Evolutionary conservation across 805 yeast species (phyloP).

Genomic region (Starmerella cellae): DNA sequence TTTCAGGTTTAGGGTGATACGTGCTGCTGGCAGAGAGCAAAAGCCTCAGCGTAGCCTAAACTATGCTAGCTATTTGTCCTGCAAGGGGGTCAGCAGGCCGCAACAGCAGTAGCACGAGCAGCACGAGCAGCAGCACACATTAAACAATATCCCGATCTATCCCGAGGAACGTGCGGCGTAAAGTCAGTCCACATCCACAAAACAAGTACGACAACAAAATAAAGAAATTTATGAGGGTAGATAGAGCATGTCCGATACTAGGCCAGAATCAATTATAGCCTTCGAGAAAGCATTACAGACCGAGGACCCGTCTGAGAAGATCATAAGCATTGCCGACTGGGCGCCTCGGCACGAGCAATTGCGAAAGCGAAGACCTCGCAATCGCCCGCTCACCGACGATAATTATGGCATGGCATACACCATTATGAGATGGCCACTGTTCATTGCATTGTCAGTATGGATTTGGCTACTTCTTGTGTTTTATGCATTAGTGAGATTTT

Average conservation of each 20-base stretch:
- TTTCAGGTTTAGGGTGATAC: too few species aligned
- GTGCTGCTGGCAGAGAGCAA: too few species aligned
- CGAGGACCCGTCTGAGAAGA: constrained; percentile 11
- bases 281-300: constrained; percentile 15
- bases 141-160: too few species aligned
- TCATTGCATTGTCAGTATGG: constrained; percentile 44
- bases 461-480: constrained; percentile 35
- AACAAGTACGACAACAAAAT: too few species aligned
- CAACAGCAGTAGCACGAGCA: too few species aligned
- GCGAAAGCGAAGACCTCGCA: constrained; percentile 4
- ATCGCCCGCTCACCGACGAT: constrained; percentile 10
- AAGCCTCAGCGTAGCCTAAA: too few species aligned
- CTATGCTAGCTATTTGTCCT: too few species aligned
- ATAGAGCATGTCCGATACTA: not conserved
- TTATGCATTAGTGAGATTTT: constrained; percentile 42
- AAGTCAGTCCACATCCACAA: too few species aligned
- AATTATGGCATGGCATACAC: constrained; percentile 32
- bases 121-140: too few species aligned
- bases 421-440: constrained; percentile 53
- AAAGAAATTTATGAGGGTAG: too few species aligned
- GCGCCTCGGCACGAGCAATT: constrained; percentile 10
- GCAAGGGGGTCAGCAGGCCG: too few species aligned
- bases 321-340: constrained; percentile 24
- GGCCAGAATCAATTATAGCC: constrained; percentile 10
- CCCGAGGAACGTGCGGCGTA: too few species aligned